Base-by-base conservation (phyloP, 371 early-diverging fungal genomes). In the Globomyces sp. region DNA sequence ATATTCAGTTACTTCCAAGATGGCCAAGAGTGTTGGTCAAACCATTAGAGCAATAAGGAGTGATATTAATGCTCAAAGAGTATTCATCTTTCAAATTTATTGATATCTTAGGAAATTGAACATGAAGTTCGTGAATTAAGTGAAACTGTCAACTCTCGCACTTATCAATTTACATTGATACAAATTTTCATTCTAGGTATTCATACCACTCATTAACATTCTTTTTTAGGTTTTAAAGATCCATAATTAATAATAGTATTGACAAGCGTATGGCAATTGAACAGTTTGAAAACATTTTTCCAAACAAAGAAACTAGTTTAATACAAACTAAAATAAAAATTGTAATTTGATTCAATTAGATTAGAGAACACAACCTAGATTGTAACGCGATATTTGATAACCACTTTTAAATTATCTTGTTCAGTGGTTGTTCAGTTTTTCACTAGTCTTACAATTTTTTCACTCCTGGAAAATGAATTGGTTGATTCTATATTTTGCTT, bases 211-310 rank as follows among this genome's bases (percentile, higher is more conserved):
- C 24, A 24, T 24, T 24, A 24, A 24, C 24, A 24, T 24, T 24
- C 24, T 24, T 24, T 24, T 24, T 24, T 24, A 24, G 24, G 24
- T 24, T 24, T 24, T 24, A 24, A 24, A 24, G 24, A 24, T 24
- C 24, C 24, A 24, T 24, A 24, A 24, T 24, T 4, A 39, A 55
- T 39, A 3, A 6, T 55, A 55, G 55, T 55, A 9, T 37, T 55
- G 55, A 55, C 55, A 39, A 39, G 55, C n/a, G 55, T 40, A 55
- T 55, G 55, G 55, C 55, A 55, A n/a, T 55, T 55, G 39, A 55
- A 36, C 6, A 36, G 40, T 36, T n/a, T 55, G 39, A 55, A 55
- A n/a, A 55, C 36, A 13, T 55, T 55, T n/a, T 55, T 55, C n/a
- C 36, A 39, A 9, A 39, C 55, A 4, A 55, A 55, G n/a, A 55